Evolutionary conservation across 1,139 yeast species (phyloP), one percentile per base, ranked within the genome.

Genomic region (Yamadazyma mexicana): DNA sequence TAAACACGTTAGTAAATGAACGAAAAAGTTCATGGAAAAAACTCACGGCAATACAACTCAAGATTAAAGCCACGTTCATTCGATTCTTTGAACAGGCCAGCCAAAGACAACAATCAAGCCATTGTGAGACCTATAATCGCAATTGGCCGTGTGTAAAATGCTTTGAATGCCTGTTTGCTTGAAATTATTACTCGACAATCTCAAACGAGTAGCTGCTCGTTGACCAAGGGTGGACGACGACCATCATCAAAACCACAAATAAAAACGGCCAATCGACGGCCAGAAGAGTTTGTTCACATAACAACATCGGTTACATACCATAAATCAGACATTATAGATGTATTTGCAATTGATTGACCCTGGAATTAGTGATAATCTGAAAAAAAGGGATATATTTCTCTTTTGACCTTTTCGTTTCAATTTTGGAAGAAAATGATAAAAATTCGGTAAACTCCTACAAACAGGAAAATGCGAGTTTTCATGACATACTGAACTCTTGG

Each of bases 241-340:
- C n/a, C n/a, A 16, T 5, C 20, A 8, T 16, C 20, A 16, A 28
- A 28, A 26, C 16, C 6, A 8, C 31, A n/a, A 20, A n/a, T 17
- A 8, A 16, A 28, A 28, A 28, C 11, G 5, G 17, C 27, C 27
- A 24, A 9, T 11, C n/a, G 5, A 11, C 27, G n/a, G 27, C 27
- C 17, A 6, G 30, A 8, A 8, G n/a, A 22, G 3, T 11, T n/a
- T n/a, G 8, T 6, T 9, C 12, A 12, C 16, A 30, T 30, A 18
- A 10, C 11, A 8, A 7, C 18, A 8, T 11, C 6, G 7, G 4
- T 11, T 32, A 71, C 80, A 57, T 75, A 75, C 80, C 80, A 75
- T 69, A 75, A 74, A 64, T 75, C 80, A 59, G 79, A 73, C 79
- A 73, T 73, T 49, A 18, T 46, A 31, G 37, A 29, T 27, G 28